phyloP scores from a whole-genome alignment of 129 eudicot genomes.

The Heracleum sosnowskyi region DNA sequence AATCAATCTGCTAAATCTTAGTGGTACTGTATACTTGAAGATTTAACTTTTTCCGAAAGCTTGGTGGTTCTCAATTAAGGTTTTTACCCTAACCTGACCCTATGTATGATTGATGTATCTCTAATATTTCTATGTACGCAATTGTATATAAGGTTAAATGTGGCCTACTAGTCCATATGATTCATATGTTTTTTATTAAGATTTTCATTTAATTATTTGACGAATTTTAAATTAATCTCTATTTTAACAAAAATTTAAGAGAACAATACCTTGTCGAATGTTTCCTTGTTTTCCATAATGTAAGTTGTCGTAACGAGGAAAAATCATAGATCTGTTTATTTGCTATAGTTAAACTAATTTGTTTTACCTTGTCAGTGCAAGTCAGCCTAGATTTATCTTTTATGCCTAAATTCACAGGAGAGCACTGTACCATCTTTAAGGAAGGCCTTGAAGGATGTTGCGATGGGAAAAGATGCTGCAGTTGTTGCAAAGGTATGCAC shows the following conservation, averaged over 20 bases:
- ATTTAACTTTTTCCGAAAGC: too few species aligned
- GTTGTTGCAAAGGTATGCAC: conserved; percentile 83
- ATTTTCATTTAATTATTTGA: background rate
- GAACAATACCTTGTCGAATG: background rate
- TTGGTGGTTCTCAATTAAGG: background rate
- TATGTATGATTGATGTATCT: background rate
- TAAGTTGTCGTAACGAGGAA: background rate
- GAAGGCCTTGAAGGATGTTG: conserved; percentile 92
- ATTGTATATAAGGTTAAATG: background rate
- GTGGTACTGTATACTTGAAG: background rate
- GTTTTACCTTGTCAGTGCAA: background rate
- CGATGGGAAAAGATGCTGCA: conserved; percentile 99
- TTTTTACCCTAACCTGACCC: background rate
- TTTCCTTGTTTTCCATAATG: background rate
- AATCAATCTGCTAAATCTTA: background rate
- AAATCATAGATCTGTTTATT: background rate
- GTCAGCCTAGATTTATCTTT: conserved; percentile 4
- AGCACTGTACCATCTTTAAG: conserved; percentile 80
- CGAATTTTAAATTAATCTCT: too few species aligned
- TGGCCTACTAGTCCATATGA: background rate
- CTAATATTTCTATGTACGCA: background rate
- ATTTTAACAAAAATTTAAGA: background rate
- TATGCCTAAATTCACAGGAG: conserved; percentile 43
- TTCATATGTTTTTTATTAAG: background rate
- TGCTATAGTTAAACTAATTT: background rate